Evolutionary conservation across 169 alveolate species (phyloP), one percentile per base, ranked within the genome.

Genomic region (Plasmodium malariae): DNA sequence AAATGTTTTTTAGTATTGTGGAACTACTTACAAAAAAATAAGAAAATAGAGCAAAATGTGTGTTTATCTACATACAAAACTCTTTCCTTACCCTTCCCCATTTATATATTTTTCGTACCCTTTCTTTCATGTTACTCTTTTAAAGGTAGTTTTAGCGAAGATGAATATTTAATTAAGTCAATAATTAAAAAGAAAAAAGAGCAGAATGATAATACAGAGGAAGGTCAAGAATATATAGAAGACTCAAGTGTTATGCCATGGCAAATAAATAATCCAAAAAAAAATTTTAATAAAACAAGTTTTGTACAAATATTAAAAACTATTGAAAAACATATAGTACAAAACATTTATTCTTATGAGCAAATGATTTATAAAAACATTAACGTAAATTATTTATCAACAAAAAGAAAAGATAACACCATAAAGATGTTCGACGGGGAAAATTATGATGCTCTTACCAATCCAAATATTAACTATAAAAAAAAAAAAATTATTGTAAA

Each of bases 141-240:
- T 65, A 26, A 78, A 80, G 90, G 83, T 49, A 80, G 90, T 28
- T 67, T 80, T 45, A 80, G 90, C 57, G 90, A 80, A 36, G 90
- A 80, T 45, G 90, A 80, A 67, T 80, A 80, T 24, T 60, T 80
- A 67, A 67, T 80, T 3, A 63, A 67, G 28, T 80, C 90, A 9
- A 80, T 80, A 65, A 80, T 80, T 24, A 80, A 80, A 51, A 80
- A 67, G 90, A 80, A 80, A 24, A 80, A 62, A 59, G 83, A 80
- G 59, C 78, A 80, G 51, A 54, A 37, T 55, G 90, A 80, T 24
- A 51, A 26, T 9, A 28, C 55, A 21, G 71, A 43, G 21, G 67
- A 54, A 37, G 12, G 19, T 4, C 72, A 54, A 80, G 37, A 65
- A 32, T 12, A 9, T 5, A 76, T 49, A 14, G 90, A 67, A 14